phyloP scores from a whole-genome alignment of 2,329 filamentous ascomycete genomes.

The Passalora sequoiae region DNA sequence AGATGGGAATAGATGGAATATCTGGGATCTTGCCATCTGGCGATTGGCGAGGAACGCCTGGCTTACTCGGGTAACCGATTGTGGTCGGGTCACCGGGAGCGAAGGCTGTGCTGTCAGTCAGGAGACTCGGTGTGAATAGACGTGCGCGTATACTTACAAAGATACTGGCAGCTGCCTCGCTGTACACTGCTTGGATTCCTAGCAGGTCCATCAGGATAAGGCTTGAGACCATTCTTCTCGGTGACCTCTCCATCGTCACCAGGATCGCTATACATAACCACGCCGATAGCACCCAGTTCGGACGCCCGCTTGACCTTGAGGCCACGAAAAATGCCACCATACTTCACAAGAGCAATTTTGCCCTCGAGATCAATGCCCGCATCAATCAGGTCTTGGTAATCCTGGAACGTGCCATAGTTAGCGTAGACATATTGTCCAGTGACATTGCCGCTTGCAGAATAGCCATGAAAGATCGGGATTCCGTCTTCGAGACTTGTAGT shows the following conservation, averaged over 20 bases:
- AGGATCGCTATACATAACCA: slow-evolving; percentile 79
- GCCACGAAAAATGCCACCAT: slow-evolving; percentile 81
- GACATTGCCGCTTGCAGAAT: slow-evolving; percentile 87
- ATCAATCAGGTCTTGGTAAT: slow-evolving; percentile 74
- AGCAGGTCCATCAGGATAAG: slow-evolving; percentile 82
- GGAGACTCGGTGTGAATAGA: too few relatives aligned
- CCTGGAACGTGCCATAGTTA: slow-evolving; percentile 82
- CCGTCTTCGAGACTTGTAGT: slow-evolving; percentile 67
- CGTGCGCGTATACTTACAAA: slow-evolving; percentile 39
- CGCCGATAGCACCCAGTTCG: slow-evolving; percentile 83
- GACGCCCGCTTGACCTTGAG: slow-evolving; percentile 90
- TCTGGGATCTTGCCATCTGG: slow-evolving; percentile 66
- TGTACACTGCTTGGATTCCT: slow-evolving; percentile 86
- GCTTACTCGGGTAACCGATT: slow-evolving; percentile 87
- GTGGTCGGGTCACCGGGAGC: slow-evolving; percentile 76
- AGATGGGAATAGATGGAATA: slow-evolving; percentile 89
- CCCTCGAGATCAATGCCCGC: slow-evolving; percentile 72
- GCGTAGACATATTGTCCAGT: slow-evolving; percentile 82
- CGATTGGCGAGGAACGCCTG: slow-evolving; percentile 71
- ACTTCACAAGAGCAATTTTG: slow-evolving; percentile 82
- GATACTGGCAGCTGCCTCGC: slow-evolving; percentile 70
- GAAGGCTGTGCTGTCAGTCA: slow-evolving; percentile 42
- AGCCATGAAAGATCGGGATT: slow-evolving; percentile 89
- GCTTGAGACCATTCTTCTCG: slow-evolving; percentile 69
- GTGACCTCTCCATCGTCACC: slow-evolving; percentile 81